These are phyloP conservation scores for Leccinum longicurvipes DNA, from an alignment of 768 basidiomycete genomes.

Conservation along the genomic window DNA sequence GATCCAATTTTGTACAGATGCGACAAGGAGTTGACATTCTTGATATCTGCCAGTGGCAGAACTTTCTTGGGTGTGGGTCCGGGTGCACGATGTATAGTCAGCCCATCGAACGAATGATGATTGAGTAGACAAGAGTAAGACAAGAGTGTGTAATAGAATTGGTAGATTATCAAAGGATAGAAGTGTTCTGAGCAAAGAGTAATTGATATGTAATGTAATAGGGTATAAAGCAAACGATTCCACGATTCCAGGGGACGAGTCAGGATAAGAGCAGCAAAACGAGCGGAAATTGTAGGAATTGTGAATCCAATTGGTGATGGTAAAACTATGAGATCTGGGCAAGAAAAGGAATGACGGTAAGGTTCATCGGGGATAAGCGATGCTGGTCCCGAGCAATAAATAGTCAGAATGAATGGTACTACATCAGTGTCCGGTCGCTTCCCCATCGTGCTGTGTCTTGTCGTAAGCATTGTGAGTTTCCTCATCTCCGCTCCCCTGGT, in stretches of 20 bases:
- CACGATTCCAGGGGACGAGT: neutral
- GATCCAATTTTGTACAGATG: no score
- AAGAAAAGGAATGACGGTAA: neutral
- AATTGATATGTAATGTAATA: neutral
- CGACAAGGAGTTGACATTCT: no score
- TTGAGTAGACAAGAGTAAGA: neutral
- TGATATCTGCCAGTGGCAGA: no score
- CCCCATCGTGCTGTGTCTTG: conserved; percentile 23
- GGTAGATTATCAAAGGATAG: neutral
- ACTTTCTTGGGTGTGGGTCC: no score
- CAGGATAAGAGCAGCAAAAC: conserved; percentile 7
- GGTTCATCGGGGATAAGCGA: neutral
- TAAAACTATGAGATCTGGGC: neutral
- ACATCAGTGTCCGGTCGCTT: conserved; percentile 17
- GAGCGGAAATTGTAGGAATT: conserved; percentile 12
- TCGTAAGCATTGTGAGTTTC: conserved; percentile 12
- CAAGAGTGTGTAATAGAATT: neutral
- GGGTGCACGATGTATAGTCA: no score
- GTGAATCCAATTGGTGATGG: neutral
- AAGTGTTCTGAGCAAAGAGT: neutral
- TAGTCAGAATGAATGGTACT: neutral
- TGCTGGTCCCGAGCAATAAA: neutral
- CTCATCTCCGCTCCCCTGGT: conserved; percentile 14
- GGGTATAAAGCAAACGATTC: conserved; percentile 10
- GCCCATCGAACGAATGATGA: neutral